Evolutionary conservation across 352 stramenopile species (phyloP), one percentile per base, ranked within the genome.

Genomic region (Achlya hypogyna): DNA sequence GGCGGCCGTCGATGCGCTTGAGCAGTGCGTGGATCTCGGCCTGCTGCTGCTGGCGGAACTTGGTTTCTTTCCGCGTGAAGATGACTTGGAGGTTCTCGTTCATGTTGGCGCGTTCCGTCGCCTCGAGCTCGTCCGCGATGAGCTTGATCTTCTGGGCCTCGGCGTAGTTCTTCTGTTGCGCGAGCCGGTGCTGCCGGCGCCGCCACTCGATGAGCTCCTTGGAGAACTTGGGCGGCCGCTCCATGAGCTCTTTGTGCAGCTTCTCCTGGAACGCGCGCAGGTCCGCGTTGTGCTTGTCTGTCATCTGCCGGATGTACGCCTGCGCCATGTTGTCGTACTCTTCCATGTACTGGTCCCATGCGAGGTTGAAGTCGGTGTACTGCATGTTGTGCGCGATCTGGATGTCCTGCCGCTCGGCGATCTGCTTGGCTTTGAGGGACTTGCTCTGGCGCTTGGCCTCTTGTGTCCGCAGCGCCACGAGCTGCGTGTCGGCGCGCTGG

Each of bases 131-230:
- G 69, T 98, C 94, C 0, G 93, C 88, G 62, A 98, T 92, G 67
- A 95, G 79, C 77, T 98, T 98, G 58, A 98, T 95, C 72, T 96
- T 96, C 66, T 98, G 93, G 2, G 95, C 95, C 65, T 98, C 91
- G 5, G 78, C 72, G 69, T 98, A 98, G 43, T 87, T 89, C 63
- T 98, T 96, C 66, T 97, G 88, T 66, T 97, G 88, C 10, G 95
- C 94, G 29, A 98, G 78, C 0, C 97, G 81, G 69, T 97, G 84
- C 74, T 98, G 89, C n/a, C 92, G 77, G 43, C 93, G 86, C 23
- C 95, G 83, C 88, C 91, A 98, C 67, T 98, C 88, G 42, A 98
- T 95, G 59, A 98, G 75, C 75, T 98, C 90, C 59, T 93, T 91
- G 3, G 85, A 96, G 68, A 96, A 98, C 71, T 98, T 98, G 20